Evolutionary conservation across 805 yeast genomes (phyloP), one percentile per base, ranked within the genome.

Genomic region (Hanseniaspora occidentalis): DNA sequence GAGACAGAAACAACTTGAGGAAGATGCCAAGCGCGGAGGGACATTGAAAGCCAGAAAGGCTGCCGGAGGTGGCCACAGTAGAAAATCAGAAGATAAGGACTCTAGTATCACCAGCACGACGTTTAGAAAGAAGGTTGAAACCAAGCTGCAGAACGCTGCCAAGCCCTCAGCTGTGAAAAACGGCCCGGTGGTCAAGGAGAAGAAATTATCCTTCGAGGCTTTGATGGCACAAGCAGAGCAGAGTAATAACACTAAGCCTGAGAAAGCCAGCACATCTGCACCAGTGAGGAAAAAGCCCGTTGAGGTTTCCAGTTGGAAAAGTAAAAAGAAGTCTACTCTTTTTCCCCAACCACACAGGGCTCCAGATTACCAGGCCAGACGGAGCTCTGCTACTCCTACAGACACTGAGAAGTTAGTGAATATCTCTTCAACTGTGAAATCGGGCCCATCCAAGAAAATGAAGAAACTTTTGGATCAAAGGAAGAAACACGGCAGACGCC

Each of bases 401-500:
- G n/a, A n/a, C n/a, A n/a, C 45, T 20, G 37, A 21, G 31, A 22
- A 37, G 6, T 20, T 35, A n/a, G 33, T 36, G 9, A 31, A 17
- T 3, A 31, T 45, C 10, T 21, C 45, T 31, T 33, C 33, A 6
- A 27, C 45, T 25, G 36, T 35, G 14, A 27, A 73, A 20, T 74
- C 85, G 3, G 67, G 67, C 45, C 85, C 88, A 5, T 70, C 84
- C 20, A 60, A 70, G 1, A 65, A 65, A 31, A 59, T 84, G 6
- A 64, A 67, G 41, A 68, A 65, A 29, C 75, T 66, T 47, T 55
- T 73, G 21, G 64, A 60, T 22, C 49, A 51, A 18, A 65, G 51
- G 45, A 54, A 49, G 45, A 52, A 47, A 39, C 45, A 25, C 35
- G 18, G 16, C 25, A 34, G 27, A 38, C 43, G 11, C 38, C 44